These are phyloP conservation scores for Zygosaccharomyces gambellarensis DNA, from an alignment of 805 yeast genomes.

Conservation along the genomic window DNA sequence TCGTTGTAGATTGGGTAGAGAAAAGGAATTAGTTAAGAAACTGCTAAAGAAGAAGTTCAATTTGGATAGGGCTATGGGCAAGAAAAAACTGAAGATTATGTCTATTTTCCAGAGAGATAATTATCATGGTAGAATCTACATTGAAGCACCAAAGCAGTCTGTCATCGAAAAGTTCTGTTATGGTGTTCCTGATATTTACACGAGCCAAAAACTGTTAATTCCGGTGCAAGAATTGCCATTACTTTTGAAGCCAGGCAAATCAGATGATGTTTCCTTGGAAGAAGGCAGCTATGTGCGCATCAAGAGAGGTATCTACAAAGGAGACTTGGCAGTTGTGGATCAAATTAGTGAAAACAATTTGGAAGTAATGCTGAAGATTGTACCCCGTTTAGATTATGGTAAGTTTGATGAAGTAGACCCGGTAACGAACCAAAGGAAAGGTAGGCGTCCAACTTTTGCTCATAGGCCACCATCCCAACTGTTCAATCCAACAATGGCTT, in stretches of 20 bases:
- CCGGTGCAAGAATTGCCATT: slow-evolving; percentile 96
- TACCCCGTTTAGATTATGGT: slow-evolving; percentile 92
- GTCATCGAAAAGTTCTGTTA: slow-evolving; percentile 84
- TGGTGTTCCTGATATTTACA: slow-evolving; percentile 84
- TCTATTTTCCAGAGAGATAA: slow-evolving; percentile 93
- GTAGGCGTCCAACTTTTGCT: slow-evolving; percentile 50
- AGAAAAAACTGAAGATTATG: slow-evolving; percentile 74
- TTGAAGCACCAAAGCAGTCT: slow-evolving; percentile 90
- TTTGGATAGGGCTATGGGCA: slow-evolving; percentile 56
- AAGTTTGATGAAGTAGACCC: slow-evolving; percentile 54
- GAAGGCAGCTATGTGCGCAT: slow-evolving; percentile 93
- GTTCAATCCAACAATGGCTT: slow-evolving; percentile 85
- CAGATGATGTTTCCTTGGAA: slow-evolving; percentile 78
- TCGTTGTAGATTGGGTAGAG: slow-evolving; percentile 88
- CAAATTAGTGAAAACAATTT: slow-evolving; percentile 91
- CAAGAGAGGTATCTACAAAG: slow-evolving; percentile 85
- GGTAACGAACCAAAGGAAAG: slow-evolving; percentile 43
- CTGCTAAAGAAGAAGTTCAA: slow-evolving; percentile 79
- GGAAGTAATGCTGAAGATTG: slow-evolving; percentile 88
- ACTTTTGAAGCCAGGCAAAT: slow-evolving; percentile 80
- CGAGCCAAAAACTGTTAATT: slow-evolving; percentile 70
- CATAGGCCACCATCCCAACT: slow-evolving; percentile 79
- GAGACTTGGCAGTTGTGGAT: slow-evolving; percentile 89
- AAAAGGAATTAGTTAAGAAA: slow-evolving; percentile 83
- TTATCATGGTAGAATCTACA: slow-evolving; percentile 84